Conservation (phyloP, 139 green algal species). For the Chlorella sorokiniana region DNA sequence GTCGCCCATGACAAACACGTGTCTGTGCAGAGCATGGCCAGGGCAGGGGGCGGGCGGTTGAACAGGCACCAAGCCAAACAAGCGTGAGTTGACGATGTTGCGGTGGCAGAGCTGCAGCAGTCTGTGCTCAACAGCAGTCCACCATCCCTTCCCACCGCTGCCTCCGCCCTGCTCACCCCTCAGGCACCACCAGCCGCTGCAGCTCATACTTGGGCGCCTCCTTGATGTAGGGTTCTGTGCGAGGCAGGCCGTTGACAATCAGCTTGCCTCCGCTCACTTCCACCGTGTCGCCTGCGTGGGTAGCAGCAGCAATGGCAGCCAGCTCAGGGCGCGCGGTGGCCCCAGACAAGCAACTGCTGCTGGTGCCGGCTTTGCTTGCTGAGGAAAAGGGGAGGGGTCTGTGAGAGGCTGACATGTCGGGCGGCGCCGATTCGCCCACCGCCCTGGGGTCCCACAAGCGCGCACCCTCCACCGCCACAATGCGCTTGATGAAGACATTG, state of each 20-base stretch:
- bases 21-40: slow-evolving; percentile 40
- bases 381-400: not conserved
- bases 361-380: no score
- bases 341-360: no score
- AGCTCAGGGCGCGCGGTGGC: no score
- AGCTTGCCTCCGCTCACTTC: slow-evolving; percentile 85
- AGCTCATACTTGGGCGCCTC: slow-evolving; percentile 82
- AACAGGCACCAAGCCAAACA: not conserved
- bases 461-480: slow-evolving; percentile 88
- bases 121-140: not conserved
- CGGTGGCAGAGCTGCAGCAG: no score
- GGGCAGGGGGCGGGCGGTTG: not conserved
- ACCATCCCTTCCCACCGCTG: not conserved
- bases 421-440: no score
- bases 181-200: slow-evolving; percentile 68
- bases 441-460: no score
- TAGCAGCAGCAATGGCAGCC: not conserved
- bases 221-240: slow-evolving; percentile 85
- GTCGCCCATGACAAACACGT: slow-evolving; percentile 97
- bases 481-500: slow-evolving; percentile 97
- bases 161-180: slow-evolving; percentile 28
- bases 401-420: no score
- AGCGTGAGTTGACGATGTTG: no score
- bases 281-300: slow-evolving; percentile 23
- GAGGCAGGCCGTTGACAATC: slow-evolving; percentile 82